phyloP scores from a whole-genome alignment of 805 yeast species.

The Limtongozyma cylindracea region DNA sequence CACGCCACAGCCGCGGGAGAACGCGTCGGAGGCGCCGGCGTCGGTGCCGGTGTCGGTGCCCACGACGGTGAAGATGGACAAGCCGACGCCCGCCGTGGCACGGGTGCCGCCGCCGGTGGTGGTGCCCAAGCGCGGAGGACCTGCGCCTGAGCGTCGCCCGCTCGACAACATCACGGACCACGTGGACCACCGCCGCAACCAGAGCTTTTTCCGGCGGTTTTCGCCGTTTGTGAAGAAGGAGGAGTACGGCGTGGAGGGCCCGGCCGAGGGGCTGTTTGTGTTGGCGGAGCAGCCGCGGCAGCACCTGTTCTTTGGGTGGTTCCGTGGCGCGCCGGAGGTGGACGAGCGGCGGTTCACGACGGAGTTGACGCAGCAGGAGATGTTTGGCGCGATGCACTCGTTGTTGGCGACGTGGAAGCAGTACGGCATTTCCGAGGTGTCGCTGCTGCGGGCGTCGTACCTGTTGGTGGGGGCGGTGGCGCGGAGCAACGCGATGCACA shows the following conservation, averaged over 20 bases:
- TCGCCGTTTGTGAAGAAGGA: conserved; percentile 21
- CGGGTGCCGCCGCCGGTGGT: too few species aligned
- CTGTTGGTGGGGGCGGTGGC: conserved; percentile 37
- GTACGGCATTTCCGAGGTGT: conserved; percentile 38
- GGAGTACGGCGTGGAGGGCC: conserved; percentile 8
- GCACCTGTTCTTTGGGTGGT: conserved; percentile 10
- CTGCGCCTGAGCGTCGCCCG: too few species aligned
- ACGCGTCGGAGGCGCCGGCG: too few species aligned
- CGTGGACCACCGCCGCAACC: conserved; percentile 3
- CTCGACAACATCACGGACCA: too few species aligned
- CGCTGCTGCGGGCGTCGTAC: conserved; percentile 13
- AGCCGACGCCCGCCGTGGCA: background rate
- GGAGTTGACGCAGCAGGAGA: conserved; percentile 22
- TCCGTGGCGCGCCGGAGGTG: conserved; percentile 7
- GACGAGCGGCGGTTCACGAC: conserved; percentile 10
- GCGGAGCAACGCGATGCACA: conserved; percentile 30
- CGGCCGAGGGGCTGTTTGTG: conserved; percentile 6
- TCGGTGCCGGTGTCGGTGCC: background rate
- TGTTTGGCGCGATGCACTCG: conserved; percentile 37
- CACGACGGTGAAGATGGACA: background rate
- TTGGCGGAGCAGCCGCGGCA: conserved; percentile 3
- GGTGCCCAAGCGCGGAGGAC: too few species aligned
- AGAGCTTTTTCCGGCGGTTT: conserved; percentile 20
- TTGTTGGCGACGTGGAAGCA: conserved; percentile 42
- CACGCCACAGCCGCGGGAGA: too few species aligned